phyloP scores from a whole-genome alignment of 805 yeast species.

The Pichia paraexigua region DNA sequence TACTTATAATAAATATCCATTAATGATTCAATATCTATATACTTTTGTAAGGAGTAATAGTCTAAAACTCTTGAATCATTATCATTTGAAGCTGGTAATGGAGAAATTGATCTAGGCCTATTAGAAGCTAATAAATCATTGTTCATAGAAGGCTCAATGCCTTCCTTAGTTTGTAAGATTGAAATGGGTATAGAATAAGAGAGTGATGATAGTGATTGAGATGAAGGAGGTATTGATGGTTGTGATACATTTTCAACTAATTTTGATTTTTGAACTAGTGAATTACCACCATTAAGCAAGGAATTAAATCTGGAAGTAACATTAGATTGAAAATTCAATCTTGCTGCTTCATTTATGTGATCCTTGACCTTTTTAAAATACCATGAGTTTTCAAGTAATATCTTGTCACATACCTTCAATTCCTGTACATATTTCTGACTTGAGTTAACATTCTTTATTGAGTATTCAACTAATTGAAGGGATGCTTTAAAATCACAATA shows the following conservation, averaged over 20 bases:
- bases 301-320: conserved; percentile 5
- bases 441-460: not conserved
- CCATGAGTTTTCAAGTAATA: not conserved
- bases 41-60: not conserved
- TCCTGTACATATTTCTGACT: not conserved
- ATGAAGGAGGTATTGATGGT: not conserved
- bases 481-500: conserved; percentile 4
- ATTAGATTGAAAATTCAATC: conserved; percentile 2
- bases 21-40: conserved; percentile 8
- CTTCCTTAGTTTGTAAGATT: not conserved
- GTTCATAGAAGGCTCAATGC: not conserved
- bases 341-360: conserved; percentile 1
- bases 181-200: not conserved
- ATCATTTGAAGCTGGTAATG: not conserved
- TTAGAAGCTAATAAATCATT: not conserved
- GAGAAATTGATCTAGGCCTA: conserved; percentile 1
- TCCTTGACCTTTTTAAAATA: conserved; percentile 5
- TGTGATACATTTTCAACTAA: conserved; percentile 1
- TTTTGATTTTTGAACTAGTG: conserved; percentile 6
- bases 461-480: not conserved
- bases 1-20: conserved; percentile 21
- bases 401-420: not conserved
- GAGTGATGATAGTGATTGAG: not conserved
- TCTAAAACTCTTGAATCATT: not conserved
- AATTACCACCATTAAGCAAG: conserved; percentile 5